A percentile compares a stretch with the other conserved stretches of the same genome.
phyloP scores from a whole-genome alignment of 192 early-diverging fungal species.

The Geranomyces variabilis region DNA sequence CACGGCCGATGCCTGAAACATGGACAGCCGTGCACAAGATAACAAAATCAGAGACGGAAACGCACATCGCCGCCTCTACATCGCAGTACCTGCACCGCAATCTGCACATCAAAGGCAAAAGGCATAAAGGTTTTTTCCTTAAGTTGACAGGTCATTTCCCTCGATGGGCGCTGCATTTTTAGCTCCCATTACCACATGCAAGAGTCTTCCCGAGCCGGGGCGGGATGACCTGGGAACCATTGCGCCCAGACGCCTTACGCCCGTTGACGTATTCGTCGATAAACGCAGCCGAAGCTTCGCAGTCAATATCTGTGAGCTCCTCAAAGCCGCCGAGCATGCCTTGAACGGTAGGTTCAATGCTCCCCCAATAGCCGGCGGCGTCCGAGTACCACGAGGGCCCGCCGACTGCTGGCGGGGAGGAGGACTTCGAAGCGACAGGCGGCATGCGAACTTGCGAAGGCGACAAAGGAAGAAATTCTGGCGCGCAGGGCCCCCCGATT shows the following conservation, averaged over 20 bases:
- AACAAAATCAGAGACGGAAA: background rate
- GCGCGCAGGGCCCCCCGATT: too few relatives aligned
- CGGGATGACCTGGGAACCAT: background rate
- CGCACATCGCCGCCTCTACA: background rate
- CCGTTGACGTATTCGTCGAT: constrained; percentile 62
- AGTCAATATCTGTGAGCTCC: constrained; percentile 72
- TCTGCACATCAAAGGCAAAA: constrained; percentile 42
- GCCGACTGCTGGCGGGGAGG: constrained; percentile 12
- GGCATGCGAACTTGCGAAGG: too few relatives aligned
- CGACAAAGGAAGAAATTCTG: too few relatives aligned
- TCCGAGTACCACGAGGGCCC: constrained; percentile 48
- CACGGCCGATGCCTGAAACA: constrained; percentile 86
- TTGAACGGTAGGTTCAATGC: constrained; percentile 32
- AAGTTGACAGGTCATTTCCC: too few relatives aligned
- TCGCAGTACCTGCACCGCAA: constrained; percentile 80
- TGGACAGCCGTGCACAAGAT: too few relatives aligned
- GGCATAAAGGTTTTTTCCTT: too few relatives aligned
- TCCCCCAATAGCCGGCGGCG: constrained; percentile 53
- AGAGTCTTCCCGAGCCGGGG: constrained; percentile 26
- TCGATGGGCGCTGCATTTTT: background rate
- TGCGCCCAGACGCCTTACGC: constrained; percentile 7
- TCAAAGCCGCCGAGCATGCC: constrained; percentile 94
- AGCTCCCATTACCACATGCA: constrained; percentile 49
- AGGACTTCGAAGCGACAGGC: too few relatives aligned
- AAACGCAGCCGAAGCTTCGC: constrained; percentile 69